Conservation (phyloP, 148 eudicot species). For the Heliosperma pusillum region DNA sequence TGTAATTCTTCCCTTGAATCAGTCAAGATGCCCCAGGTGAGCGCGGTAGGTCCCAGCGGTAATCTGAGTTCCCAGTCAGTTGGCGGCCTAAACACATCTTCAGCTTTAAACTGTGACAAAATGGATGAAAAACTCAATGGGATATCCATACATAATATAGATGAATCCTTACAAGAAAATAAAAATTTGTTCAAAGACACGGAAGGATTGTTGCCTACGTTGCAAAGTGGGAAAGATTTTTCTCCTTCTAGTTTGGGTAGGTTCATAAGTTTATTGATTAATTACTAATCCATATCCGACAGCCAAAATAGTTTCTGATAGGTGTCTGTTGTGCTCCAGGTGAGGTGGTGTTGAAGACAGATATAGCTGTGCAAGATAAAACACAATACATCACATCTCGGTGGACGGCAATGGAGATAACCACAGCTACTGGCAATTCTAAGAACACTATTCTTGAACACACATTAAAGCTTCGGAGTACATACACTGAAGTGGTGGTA, state of each 20-base stretch:
- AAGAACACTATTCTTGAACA: conserved; percentile 56
- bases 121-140: conserved; percentile 35
- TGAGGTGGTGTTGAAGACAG: conserved; percentile 33
- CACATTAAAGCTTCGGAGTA: conserved; percentile 64
- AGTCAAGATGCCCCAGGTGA: conserved; percentile 7
- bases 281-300: conserved; percentile 2
- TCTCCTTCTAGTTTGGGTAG: conserved; percentile 30
- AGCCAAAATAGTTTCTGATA: background rate
- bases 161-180: conserved; percentile 29
- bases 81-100: conserved; percentile 17
- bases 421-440: conserved; percentile 71
- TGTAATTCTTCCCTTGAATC: conserved; percentile 14
- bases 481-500: conserved; percentile 91
- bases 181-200: conserved; percentile 39
- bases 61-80: conserved; percentile 8
- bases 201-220: conserved; percentile 40
- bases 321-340: conserved; percentile 19
- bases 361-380: conserved; percentile 26
- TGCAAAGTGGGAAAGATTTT: conserved; percentile 27
- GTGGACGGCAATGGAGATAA: conserved; percentile 86
- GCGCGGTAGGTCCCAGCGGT: background rate
- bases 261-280: conserved; percentile 16
- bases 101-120: conserved; percentile 11
- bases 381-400: conserved; percentile 48
- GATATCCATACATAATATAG: conserved; percentile 30